phyloP scores from a whole-genome alignment of 192 early-diverging fungal species.

The Podila horticola region DNA sequence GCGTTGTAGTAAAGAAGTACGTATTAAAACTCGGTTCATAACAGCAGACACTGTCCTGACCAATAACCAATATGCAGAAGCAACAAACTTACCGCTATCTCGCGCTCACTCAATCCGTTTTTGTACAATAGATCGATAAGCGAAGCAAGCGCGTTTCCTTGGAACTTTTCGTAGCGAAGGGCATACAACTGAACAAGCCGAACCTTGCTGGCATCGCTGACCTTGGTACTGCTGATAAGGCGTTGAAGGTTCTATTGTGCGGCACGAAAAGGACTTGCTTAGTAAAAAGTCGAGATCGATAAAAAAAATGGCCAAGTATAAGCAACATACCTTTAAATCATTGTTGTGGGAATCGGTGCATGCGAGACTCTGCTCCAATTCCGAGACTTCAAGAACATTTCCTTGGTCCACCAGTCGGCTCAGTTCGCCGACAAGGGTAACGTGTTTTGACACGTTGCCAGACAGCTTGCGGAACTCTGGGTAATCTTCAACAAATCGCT shows the following conservation, averaged over 20 bases:
- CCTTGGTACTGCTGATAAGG: conserved; percentile 72
- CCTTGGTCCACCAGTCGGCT: conserved; percentile 81
- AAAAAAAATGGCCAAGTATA: not conserved
- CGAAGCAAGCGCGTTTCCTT: conserved; percentile 74
- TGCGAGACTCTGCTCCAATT: conserved; percentile 95
- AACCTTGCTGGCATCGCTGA: conserved; percentile 80
- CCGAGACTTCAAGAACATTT: conserved; percentile 85
- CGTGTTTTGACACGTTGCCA: conserved; percentile 98
- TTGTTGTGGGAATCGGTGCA: conserved; percentile 85
- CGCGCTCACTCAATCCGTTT: conserved; percentile 76
- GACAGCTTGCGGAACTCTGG: conserved; percentile 97
- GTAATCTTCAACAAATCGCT: conserved; percentile 98
- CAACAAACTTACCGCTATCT: conserved; percentile 67
- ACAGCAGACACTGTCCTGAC: no score
- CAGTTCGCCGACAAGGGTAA: conserved; percentile 96
- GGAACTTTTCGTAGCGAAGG: conserved; percentile 89
- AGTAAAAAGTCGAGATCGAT: not conserved
- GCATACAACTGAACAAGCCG: conserved; percentile 88
- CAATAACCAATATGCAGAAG: no score
- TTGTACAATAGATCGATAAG: conserved; percentile 80
- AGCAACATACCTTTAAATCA: conserved; percentile 79
- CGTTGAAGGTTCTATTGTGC: conserved; percentile 67
- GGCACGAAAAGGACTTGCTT: not conserved
- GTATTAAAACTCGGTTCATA: no score
- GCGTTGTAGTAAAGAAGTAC: no score